These are phyloP conservation scores for Saksenaea vasiformis DNA, from an alignment of 371 early-diverging fungal species.

Conservation along the genomic window DNA sequence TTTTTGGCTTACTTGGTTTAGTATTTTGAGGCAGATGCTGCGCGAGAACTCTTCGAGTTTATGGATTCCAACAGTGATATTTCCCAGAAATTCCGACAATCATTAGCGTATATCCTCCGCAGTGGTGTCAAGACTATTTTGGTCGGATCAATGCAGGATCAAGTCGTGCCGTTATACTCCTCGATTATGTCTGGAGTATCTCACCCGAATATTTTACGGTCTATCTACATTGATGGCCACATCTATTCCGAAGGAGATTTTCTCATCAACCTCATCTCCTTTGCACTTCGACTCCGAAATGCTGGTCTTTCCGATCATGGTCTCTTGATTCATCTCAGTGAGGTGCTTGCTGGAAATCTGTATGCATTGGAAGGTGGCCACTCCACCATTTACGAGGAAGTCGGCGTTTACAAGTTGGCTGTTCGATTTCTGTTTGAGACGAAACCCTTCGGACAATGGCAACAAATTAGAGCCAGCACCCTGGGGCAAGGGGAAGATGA, in stretches of 20 bases:
- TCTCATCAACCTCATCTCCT: constrained; percentile 81
- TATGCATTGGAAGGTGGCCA: constrained; percentile 89
- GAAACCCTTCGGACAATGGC: constrained; percentile 29
- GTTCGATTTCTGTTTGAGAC: constrained; percentile 45
- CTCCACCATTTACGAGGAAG: constrained; percentile 92
- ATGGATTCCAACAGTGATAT: constrained; percentile 77
- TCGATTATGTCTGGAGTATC: constrained; percentile 83
- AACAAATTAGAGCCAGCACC: background rate
- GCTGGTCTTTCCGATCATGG: constrained; percentile 85
- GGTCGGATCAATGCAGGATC: constrained; percentile 88
- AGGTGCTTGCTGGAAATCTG: constrained; percentile 88
- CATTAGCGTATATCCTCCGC: constrained; percentile 65
- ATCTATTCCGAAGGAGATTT: constrained; percentile 83
- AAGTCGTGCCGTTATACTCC: constrained; percentile 97
- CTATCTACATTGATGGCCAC: constrained; percentile 84
- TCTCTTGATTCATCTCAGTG: constrained; percentile 81
- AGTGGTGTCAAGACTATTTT: constrained; percentile 72
- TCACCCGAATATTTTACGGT: constrained; percentile 90
- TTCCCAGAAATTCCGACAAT: constrained; percentile 70
- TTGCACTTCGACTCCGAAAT: constrained; percentile 84
- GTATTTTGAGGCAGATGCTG: constrained; percentile 91
- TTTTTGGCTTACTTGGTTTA: constrained; percentile 18
- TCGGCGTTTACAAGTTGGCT: constrained; percentile 78
- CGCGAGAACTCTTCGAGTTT: constrained; percentile 92
- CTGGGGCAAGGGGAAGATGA: background rate